Conservation (phyloP, 1,284 basidiomycete species). For the Athelia psychrophila region DNA sequence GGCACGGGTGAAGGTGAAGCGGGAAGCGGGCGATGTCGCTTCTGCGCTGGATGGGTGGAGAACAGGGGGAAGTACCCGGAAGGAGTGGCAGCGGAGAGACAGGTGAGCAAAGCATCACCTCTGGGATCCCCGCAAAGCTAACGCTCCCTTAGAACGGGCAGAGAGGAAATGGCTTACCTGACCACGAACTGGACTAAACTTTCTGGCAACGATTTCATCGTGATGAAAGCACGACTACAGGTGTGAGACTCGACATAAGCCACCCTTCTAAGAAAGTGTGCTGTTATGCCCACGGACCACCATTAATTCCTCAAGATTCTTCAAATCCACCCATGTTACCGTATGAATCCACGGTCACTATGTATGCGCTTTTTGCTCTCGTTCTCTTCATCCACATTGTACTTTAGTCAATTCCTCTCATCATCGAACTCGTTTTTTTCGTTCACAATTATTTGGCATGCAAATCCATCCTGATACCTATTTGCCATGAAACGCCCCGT, state of each 20-base stretch:
- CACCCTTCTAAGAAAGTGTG: too few species aligned
- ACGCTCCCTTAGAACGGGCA: conserved; percentile 39
- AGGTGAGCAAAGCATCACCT: conserved; percentile 32
- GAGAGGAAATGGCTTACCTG: conserved; percentile 46
- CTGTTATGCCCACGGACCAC: too few species aligned
- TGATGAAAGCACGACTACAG: conserved; percentile 32
- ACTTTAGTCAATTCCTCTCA: too few species aligned
- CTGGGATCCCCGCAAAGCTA: conserved; percentile 12
- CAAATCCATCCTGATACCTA: too few species aligned
- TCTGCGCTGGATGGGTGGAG: conserved; percentile 40
- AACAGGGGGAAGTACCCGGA: conserved; percentile 40
- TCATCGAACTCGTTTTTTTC: too few species aligned
- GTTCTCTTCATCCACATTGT: too few species aligned
- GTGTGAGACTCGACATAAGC: background rate
- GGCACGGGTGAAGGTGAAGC: conserved; percentile 28
- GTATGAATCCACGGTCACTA: too few species aligned
- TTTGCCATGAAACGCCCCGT: too few species aligned
- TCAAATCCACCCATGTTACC: too few species aligned
- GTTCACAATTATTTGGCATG: too few species aligned
- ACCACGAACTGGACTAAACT: conserved; percentile 42
- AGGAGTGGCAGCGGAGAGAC: conserved; percentile 52
- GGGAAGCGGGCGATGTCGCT: conserved; percentile 32
- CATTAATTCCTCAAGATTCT: too few species aligned
- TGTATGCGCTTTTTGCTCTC: too few species aligned
- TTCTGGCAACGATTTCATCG: conserved; percentile 44